A percentile compares a stretch with the other conserved stretches of the same genome.
Evolutionary conservation across 1,284 basidiomycete species (phyloP).

Genomic region (Microbotryomycetes sp.): DNA sequence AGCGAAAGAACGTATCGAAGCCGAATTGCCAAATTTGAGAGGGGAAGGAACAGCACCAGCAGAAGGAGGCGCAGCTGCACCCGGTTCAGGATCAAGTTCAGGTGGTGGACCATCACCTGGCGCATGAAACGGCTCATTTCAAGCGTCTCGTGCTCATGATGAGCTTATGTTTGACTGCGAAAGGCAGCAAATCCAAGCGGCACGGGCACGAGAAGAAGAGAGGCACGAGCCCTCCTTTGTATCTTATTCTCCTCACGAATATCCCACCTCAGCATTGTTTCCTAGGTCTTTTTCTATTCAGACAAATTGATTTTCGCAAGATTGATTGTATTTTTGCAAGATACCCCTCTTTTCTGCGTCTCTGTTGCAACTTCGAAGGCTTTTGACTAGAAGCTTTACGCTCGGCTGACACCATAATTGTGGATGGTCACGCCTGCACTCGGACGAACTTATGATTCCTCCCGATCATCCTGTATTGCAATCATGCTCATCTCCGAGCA

Average conservation of each 20-base stretch:
- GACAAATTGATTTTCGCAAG: too few relatives aligned
- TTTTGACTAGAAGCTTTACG: too few relatives aligned
- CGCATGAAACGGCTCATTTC: not conserved
- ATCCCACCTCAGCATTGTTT: not conserved
- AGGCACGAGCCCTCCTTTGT: not conserved
- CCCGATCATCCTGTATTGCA: too few relatives aligned
- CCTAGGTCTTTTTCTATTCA: not conserved
- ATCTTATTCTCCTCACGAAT: not conserved
- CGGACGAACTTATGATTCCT: too few relatives aligned
- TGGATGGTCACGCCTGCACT: too few relatives aligned
- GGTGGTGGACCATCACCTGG: not conserved
- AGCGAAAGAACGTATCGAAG: constrained; percentile 88
- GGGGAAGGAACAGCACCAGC: too few relatives aligned
- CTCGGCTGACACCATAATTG: too few relatives aligned
- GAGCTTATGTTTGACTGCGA: too few relatives aligned
- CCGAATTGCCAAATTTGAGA: constrained; percentile 51
- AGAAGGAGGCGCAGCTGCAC: not conserved
- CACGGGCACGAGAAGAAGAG: not conserved
- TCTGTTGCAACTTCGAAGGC: not conserved
- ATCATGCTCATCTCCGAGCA: not conserved
- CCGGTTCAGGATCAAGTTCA: not conserved
- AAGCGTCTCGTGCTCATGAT: not conserved
- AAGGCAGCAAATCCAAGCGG: not conserved
- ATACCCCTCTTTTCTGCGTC: not conserved
- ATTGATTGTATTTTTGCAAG: too few relatives aligned